Evolutionary conservation across 352 stramenopile genomes (phyloP), one percentile per base, ranked within the genome.

Genomic region (Phytophthora meadii): DNA sequence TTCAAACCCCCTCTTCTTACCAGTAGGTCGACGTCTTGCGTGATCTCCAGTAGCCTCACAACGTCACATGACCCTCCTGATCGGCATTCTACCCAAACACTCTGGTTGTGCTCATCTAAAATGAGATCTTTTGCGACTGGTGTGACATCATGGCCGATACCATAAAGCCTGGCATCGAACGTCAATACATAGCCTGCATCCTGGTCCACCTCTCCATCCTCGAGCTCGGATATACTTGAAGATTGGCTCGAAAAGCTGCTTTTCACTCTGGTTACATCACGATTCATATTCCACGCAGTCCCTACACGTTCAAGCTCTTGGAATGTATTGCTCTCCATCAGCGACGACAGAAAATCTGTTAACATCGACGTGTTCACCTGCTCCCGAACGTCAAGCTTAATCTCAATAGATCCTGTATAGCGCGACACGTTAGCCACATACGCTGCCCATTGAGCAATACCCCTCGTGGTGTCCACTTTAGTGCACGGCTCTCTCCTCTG

Each of bases 351-450:
- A 19, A 58, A 37, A 1, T 22, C 53, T 15, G n/a, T 48, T 8
- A 56, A 54, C 5, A 51, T 72, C 7, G 78, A 81, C 40, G 58
- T 55, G n/a, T 90, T 87, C 30, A 79, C 47, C 11, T 89, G 55
- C 50, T 87, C 70, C 14, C 57, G 53, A 22, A 91, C 72, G 32
- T 76, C 57, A 11, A 93, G 50, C 14, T 84, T 81, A 7, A 95
- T 54, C 41, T 87, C 62, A 49, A 93, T 85, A 2, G 80, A 84
- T 0, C 81, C 87, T 7, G 81, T 72, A 58, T 87, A 82, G 60
- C 74, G 70, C 55, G 84, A 92, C 15, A 95, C 85, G 53, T 94
- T 92, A 46, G 61, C 65, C 32, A 95, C 75, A 37, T 89, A 82
- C 0, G 85, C 85, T 17, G 82, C 76, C 82, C 85, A 95, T 17